These are phyloP conservation scores for Serpula lacrymans DNA, from an alignment of 768 basidiomycete species.

Conservation along the genomic window DNA sequence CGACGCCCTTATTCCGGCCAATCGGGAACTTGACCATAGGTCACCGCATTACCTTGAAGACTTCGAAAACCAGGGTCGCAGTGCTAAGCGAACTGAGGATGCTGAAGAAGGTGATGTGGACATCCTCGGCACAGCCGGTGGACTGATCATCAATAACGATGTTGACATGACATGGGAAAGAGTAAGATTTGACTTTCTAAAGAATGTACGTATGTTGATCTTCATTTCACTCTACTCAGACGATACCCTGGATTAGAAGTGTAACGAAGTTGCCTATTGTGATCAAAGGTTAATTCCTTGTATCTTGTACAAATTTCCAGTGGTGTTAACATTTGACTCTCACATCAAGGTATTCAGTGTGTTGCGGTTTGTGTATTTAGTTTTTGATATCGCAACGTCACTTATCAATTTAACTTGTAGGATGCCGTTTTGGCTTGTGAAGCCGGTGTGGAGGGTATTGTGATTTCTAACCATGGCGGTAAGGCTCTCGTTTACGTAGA, in stretches of 20 bases:
- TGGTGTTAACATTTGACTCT: no score
- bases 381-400: neutral
- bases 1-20: slow-evolving; percentile 81
- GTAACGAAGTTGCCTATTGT: slow-evolving; percentile 69
- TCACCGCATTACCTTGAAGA: slow-evolving; percentile 57
- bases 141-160: slow-evolving; percentile 63
- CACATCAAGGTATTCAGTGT: slow-evolving; percentile 60
- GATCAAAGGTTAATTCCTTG: slow-evolving; percentile 53
- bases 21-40: slow-evolving; percentile 72
- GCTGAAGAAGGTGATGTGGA: slow-evolving; percentile 34
- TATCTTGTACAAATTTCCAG: neutral
- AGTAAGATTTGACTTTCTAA: slow-evolving; percentile 30
- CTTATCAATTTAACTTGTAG: slow-evolving; percentile 33
- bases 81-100: slow-evolving; percentile 19
- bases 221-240: slow-evolving; percentile 33
- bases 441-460: slow-evolving; percentile 81
- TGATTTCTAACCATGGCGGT: slow-evolving; percentile 92
- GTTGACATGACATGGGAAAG: slow-evolving; percentile 75
- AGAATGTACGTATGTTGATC: neutral
- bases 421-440: slow-evolving; percentile 85
- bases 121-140: slow-evolving; percentile 64
- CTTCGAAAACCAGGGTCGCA: slow-evolving; percentile 39
- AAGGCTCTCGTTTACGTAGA: slow-evolving; percentile 14
- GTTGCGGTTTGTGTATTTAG: slow-evolving; percentile 45
- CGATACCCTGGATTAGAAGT: slow-evolving; percentile 74